phyloP scores from a whole-genome alignment of 441 rosid species.

The Macaranga tanarius region DNA sequence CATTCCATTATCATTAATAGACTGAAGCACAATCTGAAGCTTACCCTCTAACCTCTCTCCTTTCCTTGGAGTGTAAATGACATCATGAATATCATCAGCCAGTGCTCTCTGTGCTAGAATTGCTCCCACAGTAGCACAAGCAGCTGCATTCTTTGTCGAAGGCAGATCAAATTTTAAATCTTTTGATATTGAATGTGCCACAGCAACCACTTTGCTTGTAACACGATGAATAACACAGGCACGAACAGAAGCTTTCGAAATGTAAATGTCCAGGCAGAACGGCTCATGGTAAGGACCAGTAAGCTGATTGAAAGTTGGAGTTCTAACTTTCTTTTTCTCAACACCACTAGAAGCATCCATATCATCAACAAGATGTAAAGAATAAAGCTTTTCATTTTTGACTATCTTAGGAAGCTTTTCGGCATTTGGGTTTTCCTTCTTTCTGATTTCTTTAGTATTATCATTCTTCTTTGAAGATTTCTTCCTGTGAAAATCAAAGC shows the following conservation, averaged over 20 bases:
- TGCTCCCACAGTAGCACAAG: slow-evolving; percentile 71
- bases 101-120: slow-evolving; percentile 70
- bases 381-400: slow-evolving; percentile 23
- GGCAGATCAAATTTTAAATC: slow-evolving; percentile 77
- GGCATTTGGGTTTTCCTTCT: slow-evolving; percentile 23
- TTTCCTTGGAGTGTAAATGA: slow-evolving; percentile 76
- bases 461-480: slow-evolving; percentile 39
- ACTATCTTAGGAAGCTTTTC: slow-evolving; percentile 23
- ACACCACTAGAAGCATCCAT: slow-evolving; percentile 22
- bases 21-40: slow-evolving; percentile 71
- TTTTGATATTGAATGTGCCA: slow-evolving; percentile 81
- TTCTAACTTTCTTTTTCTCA: slow-evolving; percentile 53
- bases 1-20: slow-evolving; percentile 66
- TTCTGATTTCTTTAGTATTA: slow-evolving; percentile 28
- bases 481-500: slow-evolving; percentile 69
- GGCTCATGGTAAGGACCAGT: slow-evolving; percentile 87
- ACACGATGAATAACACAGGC: slow-evolving; percentile 79
- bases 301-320: slow-evolving; percentile 84
- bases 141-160: slow-evolving; percentile 62
- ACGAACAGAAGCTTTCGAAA: slow-evolving; percentile 80
- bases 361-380: slow-evolving; percentile 12
- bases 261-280: slow-evolving; percentile 75
- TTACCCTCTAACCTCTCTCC: slow-evolving; percentile 76
- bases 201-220: slow-evolving; percentile 83
- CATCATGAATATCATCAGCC: slow-evolving; percentile 75